These are phyloP conservation scores for Termitomyces sp. DNA, from an alignment of 768 basidiomycete species.

Conservation along the genomic window DNA sequence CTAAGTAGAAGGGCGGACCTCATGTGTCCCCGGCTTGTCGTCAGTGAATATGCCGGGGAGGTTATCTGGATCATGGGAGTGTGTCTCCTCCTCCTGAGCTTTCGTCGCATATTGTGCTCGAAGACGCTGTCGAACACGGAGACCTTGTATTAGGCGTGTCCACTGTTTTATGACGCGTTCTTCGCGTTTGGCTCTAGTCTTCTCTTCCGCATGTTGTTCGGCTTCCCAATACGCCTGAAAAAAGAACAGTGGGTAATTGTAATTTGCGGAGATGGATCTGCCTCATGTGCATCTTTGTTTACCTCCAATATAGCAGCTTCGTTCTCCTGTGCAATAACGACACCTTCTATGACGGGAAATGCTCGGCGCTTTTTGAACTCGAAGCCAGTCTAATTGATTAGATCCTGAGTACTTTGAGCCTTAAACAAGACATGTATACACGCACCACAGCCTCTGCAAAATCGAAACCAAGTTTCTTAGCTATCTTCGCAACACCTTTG, in stretches of 20 bases:
- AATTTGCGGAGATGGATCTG: neutral
- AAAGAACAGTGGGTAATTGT: constrained; percentile 3
- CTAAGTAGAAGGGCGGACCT: constrained; percentile 1
- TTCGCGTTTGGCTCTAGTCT: constrained; percentile 66
- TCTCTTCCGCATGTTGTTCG: constrained; percentile 73
- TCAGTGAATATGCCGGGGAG: neutral
- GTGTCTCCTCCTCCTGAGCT: constrained; percentile 16
- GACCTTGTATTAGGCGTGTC: constrained; percentile 82
- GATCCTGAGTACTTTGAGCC: neutral
- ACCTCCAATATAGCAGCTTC: constrained; percentile 75
- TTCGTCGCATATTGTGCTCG: constrained; percentile 66
- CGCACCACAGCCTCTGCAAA: constrained; percentile 94
- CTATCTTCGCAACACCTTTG: constrained; percentile 87
- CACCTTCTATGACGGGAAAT: constrained; percentile 76
- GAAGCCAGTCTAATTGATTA: constrained; percentile 70
- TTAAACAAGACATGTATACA: constrained; percentile 15
- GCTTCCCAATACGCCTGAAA: constrained; percentile 81
- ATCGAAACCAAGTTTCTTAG: constrained; percentile 81
- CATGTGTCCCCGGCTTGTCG: constrained; percentile 1
- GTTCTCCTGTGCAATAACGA: constrained; percentile 83
- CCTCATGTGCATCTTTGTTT: constrained; percentile 16
- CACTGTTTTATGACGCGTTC: constrained; percentile 85
- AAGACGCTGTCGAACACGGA: constrained; percentile 80
- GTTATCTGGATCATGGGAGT: constrained; percentile 10
- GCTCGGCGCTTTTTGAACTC: constrained; percentile 94